Evolutionary conservation across 2,329 filamentous ascomycete genomes (phyloP), one percentile per base, ranked within the genome.

Genomic region (Fusarium secorum): DNA sequence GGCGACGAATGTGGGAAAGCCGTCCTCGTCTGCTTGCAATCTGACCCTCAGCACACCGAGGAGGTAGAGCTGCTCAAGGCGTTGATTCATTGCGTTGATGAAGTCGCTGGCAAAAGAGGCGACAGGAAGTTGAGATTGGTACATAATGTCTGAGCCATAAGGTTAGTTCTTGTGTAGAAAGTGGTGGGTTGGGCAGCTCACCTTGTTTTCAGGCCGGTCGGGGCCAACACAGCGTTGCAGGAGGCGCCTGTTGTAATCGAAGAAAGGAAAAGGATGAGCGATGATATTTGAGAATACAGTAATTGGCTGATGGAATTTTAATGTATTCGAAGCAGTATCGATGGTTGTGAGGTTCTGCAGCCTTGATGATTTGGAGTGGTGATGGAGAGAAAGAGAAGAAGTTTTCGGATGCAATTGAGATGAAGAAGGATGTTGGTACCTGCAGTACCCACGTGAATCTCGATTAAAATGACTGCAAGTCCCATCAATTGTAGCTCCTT

Each of bases 21-120:
- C 28, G 11, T 18, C 11, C 7, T 13, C 2, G 20, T 11, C 28
- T 32, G 15, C 20, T 32, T 9, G 7, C 15, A 48, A 22, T 22
- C 11, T 32, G 28, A 22, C 28, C 15, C 20, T 32, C n/a, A 48
- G 28, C 7, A 48, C 11, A 13, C 45, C 45, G 15, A 48, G 28
- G 15, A 2, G 5, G 11, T 32, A 9, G 20, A 48, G 45, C 2
- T 18, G n/a, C 15, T 48, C 15, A 7, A 48, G n/a, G 5, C 45
- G 45, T 7, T 20, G 18, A 11, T 46, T 28, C 26, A 46, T 46
- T 3, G 18, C 14, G 0, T 0, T 0, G 8, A 45, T 10, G 24
- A 28, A 42, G 15, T 17, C 8, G 11, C 11, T 7, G 36, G 1
- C 18, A 20, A 4, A 13, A 38, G 11, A 7, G n/a, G 38, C 4